Base-by-base conservation (phyloP, 331 rosid genomes). In the Stylosanthes scabra region DNA sequence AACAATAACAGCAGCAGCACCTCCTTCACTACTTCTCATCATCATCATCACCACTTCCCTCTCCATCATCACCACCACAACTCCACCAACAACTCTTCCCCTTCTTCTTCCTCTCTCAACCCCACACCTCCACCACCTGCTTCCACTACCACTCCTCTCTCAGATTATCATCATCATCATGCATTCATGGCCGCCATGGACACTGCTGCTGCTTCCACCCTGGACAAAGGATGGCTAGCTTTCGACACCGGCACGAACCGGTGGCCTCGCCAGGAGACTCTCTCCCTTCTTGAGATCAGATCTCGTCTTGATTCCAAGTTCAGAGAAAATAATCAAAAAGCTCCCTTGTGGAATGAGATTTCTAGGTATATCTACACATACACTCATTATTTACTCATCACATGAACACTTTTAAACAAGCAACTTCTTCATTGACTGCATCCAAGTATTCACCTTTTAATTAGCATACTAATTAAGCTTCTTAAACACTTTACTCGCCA, bases 231-330 rank as follows among this genome's bases (percentile, higher is more conserved):
- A 3, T 85, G 88, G 86, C 60, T 77, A 27, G 87, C 74, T 1
- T 82, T 71, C 60, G 96, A 86, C 51, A 65, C 83, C 28, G 87
- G 75, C 3, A 81, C 70, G 46, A 80, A 76, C 5, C 73, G 96
- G 51, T 90, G 96, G 96, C 96, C 96, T 7, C 81, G 96, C 50
- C 93, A 90, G 45, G 96, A 90, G 73, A 90, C 93, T 4, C 96
- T 90, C 37, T 86, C 91, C 1, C 93, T 90, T 61, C 84, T 90
- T 1, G 96, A 90, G 80, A 83, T 90, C 88, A 88, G 96, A 90
- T 88, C 96, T 80, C 88, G 88, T 52, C 91, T 90, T 68, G 90
- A 88, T 86, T 86, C 93, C 77, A 88, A 83, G 80, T 90, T 90
- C 80, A 90, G 83, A 75, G 88, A 90, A 60, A 87, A 88, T 34